phyloP scores from a whole-genome alignment of 2,329 filamentous ascomycete genomes.

The Cladobotryum protrusum region DNA sequence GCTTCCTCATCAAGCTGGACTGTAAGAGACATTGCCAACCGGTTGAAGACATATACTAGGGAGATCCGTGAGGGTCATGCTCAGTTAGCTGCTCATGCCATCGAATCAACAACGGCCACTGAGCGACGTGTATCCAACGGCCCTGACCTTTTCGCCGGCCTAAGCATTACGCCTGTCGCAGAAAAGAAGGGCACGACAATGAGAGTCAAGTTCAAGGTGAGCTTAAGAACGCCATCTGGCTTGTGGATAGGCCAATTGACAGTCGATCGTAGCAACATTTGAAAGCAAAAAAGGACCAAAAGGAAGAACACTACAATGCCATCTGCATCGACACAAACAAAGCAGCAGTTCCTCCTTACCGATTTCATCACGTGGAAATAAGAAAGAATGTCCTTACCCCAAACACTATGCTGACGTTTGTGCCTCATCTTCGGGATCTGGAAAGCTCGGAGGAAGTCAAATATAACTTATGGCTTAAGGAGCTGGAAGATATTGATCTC shows the following conservation, averaged over 20 bases:
- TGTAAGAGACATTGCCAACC: constrained; percentile 35
- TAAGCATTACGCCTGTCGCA: constrained; percentile 31
- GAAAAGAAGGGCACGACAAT: constrained; percentile 36
- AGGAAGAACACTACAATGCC: constrained; percentile 35
- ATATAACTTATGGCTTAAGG: constrained; percentile 51
- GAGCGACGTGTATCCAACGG: constrained; percentile 36
- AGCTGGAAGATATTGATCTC: constrained; percentile 51
- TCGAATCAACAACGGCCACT: constrained; percentile 38
- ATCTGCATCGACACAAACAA: constrained; percentile 44
- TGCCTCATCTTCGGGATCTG: constrained; percentile 53
- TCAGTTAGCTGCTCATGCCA: constrained; percentile 37
- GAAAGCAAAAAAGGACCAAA: constrained; percentile 39
- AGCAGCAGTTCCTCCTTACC: constrained; percentile 50
- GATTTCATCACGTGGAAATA: constrained; percentile 55
- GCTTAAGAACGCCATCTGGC: constrained; percentile 3
- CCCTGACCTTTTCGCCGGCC: constrained; percentile 42
- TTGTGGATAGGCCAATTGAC: constrained; percentile 12
- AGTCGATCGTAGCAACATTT: constrained; percentile 34
- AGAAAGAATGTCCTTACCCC: constrained; percentile 53
- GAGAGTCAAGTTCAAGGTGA: constrained; percentile 47
- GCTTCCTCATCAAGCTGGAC: constrained; percentile 33
- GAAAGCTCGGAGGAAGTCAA: constrained; percentile 50
- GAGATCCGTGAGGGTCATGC: constrained; percentile 42
- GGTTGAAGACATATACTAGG: constrained; percentile 33
- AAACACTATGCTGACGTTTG: constrained; percentile 54